Evolutionary conservation across 2,329 filamentous ascomycete species (phyloP), one percentile per base, ranked within the genome.

Genomic region (Leptodontidium sp.): DNA sequence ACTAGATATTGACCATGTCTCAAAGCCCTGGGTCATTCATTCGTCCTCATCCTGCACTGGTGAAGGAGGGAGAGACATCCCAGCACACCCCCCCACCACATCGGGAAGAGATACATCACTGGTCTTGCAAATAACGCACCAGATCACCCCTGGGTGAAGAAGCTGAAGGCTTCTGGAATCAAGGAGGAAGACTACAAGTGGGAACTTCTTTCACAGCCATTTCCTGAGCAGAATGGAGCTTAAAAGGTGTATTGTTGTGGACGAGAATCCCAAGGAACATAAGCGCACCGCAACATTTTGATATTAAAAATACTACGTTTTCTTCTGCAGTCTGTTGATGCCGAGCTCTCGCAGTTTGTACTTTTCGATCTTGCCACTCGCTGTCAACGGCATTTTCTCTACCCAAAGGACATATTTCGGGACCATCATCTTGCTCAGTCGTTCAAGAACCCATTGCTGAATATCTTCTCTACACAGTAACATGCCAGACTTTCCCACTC

Each of bases 361-460:
- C 21, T 65, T 65, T 17, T 65, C 62, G 14, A 65, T 57, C 26
- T 65, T 65, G 11, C 62, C 62, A 40, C 50, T 65, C 26, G 62
- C 62, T 21, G 50, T 65, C 38, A 65, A 24, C 8, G 50, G 62
- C 62, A 65, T 45, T n/a, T 45, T 57, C 6, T 58, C 52, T 11
- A 64, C 62, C 50, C 32, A 65, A 21, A 65, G 58, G 4, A 65
- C 62, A 35, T 65, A 24, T 35, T 65, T 65, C 24, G 50, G 62
- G 5, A 65, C 52, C 62, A 65, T 55, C 50, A 57, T 47, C 50
- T 49, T 65, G 52, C 62, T 57, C 38, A 65, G 9, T 32, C 40
- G 53, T 53, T 65, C 50, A 2, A 24, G 14, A 58, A 57, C 50
- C 32, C 50, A 65, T 9, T 45, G n/a, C 24, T 58, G 62, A 8